Conservation (phyloP, 192 early-diverging fungal genomes). For the Phlyctochytrium arcticum region DNA sequence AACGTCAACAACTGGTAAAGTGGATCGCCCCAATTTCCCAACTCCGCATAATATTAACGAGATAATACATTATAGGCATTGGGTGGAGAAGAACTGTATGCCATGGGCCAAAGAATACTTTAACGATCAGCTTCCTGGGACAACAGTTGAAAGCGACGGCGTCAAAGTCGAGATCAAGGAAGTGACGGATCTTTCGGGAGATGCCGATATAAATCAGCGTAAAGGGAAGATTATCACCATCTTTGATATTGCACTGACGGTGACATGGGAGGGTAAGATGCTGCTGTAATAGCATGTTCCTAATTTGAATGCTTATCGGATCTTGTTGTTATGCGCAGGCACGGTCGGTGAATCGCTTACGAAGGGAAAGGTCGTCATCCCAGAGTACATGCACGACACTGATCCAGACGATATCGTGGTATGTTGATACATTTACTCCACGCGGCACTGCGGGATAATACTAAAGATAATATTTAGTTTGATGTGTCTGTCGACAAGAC, state of each 20-base stretch:
- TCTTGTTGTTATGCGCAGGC: slow-evolving; percentile 20
- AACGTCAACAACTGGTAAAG: slow-evolving; percentile 47
- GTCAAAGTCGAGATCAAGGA: slow-evolving; percentile 53
- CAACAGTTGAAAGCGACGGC: slow-evolving; percentile 52
- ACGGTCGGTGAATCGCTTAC: slow-evolving; percentile 51
- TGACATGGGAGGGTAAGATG: slow-evolving; percentile 62
- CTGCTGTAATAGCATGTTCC: not conserved
- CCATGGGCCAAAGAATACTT: slow-evolving; percentile 89
- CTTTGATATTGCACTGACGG: slow-evolving; percentile 77
- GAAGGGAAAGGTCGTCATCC: slow-evolving; percentile 75
- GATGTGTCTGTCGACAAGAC: slow-evolving; percentile 62
- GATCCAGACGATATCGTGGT: slow-evolving; percentile 76
- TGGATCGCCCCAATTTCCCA: not conserved
- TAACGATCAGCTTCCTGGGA: slow-evolving; percentile 53
- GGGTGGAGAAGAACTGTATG: slow-evolving; percentile 92
- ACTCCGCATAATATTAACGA: not conserved
- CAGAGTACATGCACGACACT: slow-evolving; percentile 89
- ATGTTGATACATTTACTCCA: slow-evolving; percentile 21
- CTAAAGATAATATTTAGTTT: slow-evolving; percentile 39
- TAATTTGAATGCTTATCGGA: not conserved
- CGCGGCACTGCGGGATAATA: not conserved
- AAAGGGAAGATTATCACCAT: slow-evolving; percentile 96
- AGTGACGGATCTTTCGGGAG: slow-evolving; percentile 70
- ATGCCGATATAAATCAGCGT: slow-evolving; percentile 90
- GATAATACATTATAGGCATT: slow-evolving; percentile 45